Conservation (phyloP, 148 eudicot species). For the Mesembryanthemum crystallinum region DNA sequence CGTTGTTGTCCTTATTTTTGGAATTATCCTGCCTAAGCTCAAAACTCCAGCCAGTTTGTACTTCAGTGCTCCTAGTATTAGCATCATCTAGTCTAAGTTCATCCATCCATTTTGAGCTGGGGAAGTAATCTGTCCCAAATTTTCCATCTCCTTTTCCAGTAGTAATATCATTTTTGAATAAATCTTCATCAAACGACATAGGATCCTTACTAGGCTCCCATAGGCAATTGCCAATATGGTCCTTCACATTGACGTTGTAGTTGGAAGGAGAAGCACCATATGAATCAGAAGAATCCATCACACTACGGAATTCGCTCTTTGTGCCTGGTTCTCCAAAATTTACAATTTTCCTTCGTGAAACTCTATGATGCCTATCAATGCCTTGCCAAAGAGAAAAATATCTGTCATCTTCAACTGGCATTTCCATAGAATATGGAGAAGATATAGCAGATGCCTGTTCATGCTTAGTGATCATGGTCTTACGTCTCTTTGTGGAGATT, state of each 20-base stretch:
- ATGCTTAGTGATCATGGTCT: conserved; percentile 29
- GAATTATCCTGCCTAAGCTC: conserved; percentile 23
- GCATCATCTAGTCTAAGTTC: conserved; percentile 28
- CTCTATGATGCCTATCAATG: conserved; percentile 4
- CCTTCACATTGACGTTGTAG: conserved; percentile 3
- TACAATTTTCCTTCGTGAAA: conserved; percentile 17
- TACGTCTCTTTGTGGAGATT: conserved; percentile 46
- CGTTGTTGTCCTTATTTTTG: conserved; percentile 10
- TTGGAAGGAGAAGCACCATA: conserved; percentile 22
- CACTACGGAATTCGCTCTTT: conserved; percentile 21
- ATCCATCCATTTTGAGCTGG: conserved; percentile 30
- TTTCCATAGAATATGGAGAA: conserved; percentile 29
- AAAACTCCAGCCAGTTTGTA: conserved; percentile 17
- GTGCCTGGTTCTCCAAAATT: conserved; percentile 27
- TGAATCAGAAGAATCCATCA: conserved; percentile 25
- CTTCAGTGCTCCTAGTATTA: conserved; percentile 18
- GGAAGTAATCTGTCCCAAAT: conserved; percentile 3
- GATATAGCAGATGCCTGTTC: conserved; percentile 23
- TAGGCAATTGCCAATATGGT: conserved; percentile 15
- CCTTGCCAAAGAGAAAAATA: conserved; percentile 20
- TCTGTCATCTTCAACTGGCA: conserved; percentile 30
- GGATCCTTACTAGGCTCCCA: conserved; percentile 17
- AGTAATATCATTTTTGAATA: conserved; percentile 20
- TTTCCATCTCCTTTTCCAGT: conserved; percentile 16
- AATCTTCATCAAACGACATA: conserved; percentile 24